Percentiles rank a stretch among this genome's conserved stretches.
Evolutionary conservation across 2,329 filamentous ascomycete genomes (phyloP).

Genomic region (Colletotrichum navitas): DNA sequence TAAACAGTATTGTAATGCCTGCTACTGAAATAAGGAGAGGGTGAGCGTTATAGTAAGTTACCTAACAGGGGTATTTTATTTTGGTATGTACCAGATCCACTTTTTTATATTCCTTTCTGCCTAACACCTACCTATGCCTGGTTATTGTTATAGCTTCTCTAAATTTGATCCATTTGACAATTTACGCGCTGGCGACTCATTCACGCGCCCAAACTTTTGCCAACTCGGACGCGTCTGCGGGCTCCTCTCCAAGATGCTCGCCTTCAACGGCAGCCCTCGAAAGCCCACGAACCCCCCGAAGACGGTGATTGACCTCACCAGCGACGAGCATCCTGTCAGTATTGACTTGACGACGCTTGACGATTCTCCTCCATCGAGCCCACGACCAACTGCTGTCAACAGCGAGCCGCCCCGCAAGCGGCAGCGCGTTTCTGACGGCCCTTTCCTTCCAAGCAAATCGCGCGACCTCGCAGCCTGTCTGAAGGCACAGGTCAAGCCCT

Average conservation of each 20-base stretch:
- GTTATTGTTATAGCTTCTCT: neutral
- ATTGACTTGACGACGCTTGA: conserved; percentile 47
- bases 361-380: conserved; percentile 41
- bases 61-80: no score
- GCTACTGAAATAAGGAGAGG: no score
- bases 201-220: neutral
- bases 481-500: conserved; percentile 50
- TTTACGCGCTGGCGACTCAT: neutral
- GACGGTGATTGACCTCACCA: neutral
- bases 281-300: neutral
- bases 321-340: neutral
- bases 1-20: no score
- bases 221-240: conserved; percentile 3
- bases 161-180: neutral
- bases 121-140: neutral
- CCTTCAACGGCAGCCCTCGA: neutral
- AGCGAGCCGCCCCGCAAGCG: conserved; percentile 50
- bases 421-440: conserved; percentile 46
- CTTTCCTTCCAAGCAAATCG: conserved; percentile 29
- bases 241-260: neutral
- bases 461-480: conserved; percentile 46
- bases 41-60: no score
- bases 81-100: neutral
- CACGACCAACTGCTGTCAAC: conserved; percentile 1
- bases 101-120: neutral